Evolutionary conservation across 176 grass and related monocot species (phyloP).

Genomic region (Rhipidocladum racemiflorum): DNA sequence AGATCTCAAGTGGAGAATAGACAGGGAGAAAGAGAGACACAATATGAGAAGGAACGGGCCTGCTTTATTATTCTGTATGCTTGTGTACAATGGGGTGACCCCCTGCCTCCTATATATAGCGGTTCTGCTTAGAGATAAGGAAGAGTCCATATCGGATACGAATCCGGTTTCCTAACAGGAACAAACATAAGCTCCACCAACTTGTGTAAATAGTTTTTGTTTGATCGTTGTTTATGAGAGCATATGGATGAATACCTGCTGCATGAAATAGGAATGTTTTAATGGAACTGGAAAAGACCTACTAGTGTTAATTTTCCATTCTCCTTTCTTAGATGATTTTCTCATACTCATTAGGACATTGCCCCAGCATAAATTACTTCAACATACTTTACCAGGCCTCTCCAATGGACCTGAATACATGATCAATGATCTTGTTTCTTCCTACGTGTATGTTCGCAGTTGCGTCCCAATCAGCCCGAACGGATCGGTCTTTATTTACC

Average conservation of each 20-base stretch:
- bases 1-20: too few relatives aligned
- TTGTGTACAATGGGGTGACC: too few relatives aligned
- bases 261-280: neutral
- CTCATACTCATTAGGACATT: neutral
- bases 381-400: neutral
- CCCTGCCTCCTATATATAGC: too few relatives aligned
- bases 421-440: neutral
- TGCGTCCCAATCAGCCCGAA: conserved; percentile 66
- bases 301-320: neutral
- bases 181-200: neutral
- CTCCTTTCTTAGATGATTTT: neutral
- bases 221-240: neutral
- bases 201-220: neutral
- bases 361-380: neutral
- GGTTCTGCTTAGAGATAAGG: too few relatives aligned
- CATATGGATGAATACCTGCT: neutral
- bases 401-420: neutral
- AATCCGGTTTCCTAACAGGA: too few relatives aligned
- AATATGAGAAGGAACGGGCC: too few relatives aligned
- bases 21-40: too few relatives aligned
- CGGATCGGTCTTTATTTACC: conserved; percentile 91
- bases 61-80: too few relatives aligned
- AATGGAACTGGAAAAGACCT: neutral
- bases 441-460: conserved; percentile 64
- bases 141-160: too few relatives aligned